Evolutionary conservation across 1,284 basidiomycete species (phyloP).

Genomic region (Paramarasmius palmivorus): DNA sequence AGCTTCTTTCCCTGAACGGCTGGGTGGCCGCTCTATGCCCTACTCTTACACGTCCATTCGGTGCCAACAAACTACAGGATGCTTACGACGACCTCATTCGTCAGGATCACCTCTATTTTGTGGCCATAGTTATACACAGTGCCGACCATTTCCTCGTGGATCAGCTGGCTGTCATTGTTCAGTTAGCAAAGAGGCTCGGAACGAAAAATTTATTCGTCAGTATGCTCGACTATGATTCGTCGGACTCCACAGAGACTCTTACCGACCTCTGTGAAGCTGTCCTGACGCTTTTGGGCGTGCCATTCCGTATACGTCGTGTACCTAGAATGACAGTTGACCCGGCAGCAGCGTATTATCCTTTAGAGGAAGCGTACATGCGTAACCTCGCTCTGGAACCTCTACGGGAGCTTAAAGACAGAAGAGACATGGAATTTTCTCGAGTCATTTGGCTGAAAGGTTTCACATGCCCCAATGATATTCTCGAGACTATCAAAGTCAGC

Average conservation of each 20-base stretch:
- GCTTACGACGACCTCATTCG: constrained; percentile 85
- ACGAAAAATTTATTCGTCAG: constrained; percentile 90
- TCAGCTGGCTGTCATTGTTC: constrained; percentile 93
- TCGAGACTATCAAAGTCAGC: constrained; percentile 90
- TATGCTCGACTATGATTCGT: constrained; percentile 93
- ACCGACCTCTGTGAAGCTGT: constrained; percentile 92
- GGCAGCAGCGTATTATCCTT: constrained; percentile 85
- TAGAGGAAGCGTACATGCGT: constrained; percentile 90
- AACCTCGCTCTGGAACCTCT: constrained; percentile 91
- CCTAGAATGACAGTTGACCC: constrained; percentile 88
- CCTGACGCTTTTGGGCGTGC: constrained; percentile 85
- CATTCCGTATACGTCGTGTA: constrained; percentile 86
- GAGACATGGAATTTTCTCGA: constrained; percentile 81
- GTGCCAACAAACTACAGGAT: constrained; percentile 81
- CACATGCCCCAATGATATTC: constrained; percentile 93
- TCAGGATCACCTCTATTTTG: constrained; percentile 85
- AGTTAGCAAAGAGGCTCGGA: constrained; percentile 87
- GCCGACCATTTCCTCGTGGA: constrained; percentile 97
- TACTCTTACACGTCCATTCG: constrained; percentile 87
- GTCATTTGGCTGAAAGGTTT: constrained; percentile 98
- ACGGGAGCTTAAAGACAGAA: constrained; percentile 74
- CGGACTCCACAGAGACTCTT: constrained; percentile 90
- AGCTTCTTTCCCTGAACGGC: constrained; percentile 89
- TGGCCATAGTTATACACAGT: constrained; percentile 92
- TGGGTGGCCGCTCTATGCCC: constrained; percentile 98